phyloP scores from a whole-genome alignment of 2,329 filamentous ascomycete genomes.

The Botrytis pseudocinerea region DNA sequence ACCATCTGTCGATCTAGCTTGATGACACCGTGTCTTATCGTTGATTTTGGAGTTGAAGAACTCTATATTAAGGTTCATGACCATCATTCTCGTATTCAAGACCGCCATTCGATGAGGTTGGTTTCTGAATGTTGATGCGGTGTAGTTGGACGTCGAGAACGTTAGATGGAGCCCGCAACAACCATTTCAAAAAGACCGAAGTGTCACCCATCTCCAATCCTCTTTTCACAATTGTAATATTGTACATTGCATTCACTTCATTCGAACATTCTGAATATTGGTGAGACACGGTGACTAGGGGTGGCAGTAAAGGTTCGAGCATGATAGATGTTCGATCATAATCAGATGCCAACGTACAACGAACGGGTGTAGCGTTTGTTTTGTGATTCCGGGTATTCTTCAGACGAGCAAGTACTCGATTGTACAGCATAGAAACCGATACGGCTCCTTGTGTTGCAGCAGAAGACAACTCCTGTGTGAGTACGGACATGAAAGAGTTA shows the following conservation, averaged over 20 bases:
- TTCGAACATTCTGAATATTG: not conserved
- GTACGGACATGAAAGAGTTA: not conserved
- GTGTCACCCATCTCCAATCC: not conserved
- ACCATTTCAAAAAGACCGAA: not conserved
- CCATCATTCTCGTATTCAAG: not conserved
- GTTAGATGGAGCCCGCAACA: not conserved
- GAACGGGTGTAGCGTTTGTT: not conserved
- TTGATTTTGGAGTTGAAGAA: not conserved
- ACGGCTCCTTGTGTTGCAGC: not conserved
- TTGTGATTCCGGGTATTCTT: not conserved
- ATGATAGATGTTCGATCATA: not conserved
- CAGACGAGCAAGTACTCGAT: not conserved
- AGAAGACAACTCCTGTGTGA: not conserved
- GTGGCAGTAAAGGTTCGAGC: not conserved
- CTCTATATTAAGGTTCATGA: not conserved
- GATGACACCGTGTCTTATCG: not conserved
- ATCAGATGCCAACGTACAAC: not conserved
- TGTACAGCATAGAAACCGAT: not conserved
- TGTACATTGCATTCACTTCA: too few relatives aligned
- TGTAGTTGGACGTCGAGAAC: not conserved
- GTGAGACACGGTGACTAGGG: not conserved
- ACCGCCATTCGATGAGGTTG: not conserved
- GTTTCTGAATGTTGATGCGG: not conserved
- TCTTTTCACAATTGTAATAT: conserved; percentile 1
- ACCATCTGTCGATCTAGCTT: not conserved